Percentiles rank a stretch among this genome's conserved stretches.
These are phyloP conservation scores for Magnaporthiopsis incrustans DNA, from an alignment of 2,329 filamentous ascomycete species.

Conservation along the genomic window DNA sequence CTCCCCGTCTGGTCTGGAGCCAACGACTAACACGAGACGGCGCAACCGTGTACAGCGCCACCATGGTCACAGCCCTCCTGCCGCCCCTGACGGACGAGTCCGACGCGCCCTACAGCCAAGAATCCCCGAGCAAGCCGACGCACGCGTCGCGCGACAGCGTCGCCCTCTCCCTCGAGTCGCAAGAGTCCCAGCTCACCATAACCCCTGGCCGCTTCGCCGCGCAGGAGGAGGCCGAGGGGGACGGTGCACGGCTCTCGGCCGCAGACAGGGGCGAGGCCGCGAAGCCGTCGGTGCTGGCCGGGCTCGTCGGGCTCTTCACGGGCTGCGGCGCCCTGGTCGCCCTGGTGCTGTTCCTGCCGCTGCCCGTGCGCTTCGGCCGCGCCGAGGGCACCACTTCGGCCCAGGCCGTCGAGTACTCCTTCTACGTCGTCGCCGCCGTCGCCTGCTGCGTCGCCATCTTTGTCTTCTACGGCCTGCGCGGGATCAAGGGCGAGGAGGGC, in stretches of 20 bases:
- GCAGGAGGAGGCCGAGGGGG: constrained; percentile 10
- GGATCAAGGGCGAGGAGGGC: constrained; percentile 62
- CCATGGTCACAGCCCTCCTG: constrained; percentile 95
- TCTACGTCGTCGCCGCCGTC: constrained; percentile 74
- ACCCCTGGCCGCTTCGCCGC: constrained; percentile 52
- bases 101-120: constrained; percentile 14
- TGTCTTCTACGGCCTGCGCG: constrained; percentile 70
- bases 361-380: constrained; percentile 71
- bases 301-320: constrained; percentile 85
- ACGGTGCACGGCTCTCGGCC: constrained; percentile 6
- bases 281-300: constrained; percentile 62
- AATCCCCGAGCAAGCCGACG: constrained; percentile 23
- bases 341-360: constrained; percentile 71
- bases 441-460: constrained; percentile 64
- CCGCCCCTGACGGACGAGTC: constrained; percentile 58
- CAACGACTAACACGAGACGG: neutral
- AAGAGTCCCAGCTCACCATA: constrained; percentile 69
- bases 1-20: neutral
- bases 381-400: constrained; percentile 63
- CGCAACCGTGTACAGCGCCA: constrained; percentile 42
- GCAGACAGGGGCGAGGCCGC: constrained; percentile 21
- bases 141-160: constrained; percentile 46
- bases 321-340: constrained; percentile 87
- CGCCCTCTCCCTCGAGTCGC: constrained; percentile 62
- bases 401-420: constrained; percentile 72